Base-by-base conservation (phyloP, 1,284 basidiomycete species). In the Heliocybe sulcata region DNA sequence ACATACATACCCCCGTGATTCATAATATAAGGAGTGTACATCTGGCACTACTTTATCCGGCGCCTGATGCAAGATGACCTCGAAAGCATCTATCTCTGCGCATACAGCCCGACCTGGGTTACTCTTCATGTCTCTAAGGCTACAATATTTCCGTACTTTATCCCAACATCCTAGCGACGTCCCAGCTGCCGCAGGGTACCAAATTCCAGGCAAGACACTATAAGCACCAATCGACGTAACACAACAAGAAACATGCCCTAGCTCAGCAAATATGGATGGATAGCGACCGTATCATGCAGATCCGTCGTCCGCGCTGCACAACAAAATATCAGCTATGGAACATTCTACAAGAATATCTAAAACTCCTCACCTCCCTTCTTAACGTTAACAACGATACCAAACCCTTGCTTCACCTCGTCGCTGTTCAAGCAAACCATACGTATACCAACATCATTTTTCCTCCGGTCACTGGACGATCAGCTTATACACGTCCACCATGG, bases 331-430 rank as follows among this genome's bases (percentile, higher is more conserved):
- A 51, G 45, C 45, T 20, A 9, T 19, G 11, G 45, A 10, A 25
- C n/a, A 20, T 25, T 9, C 11, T 20, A 10, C 9, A 10, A 19
- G 9, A 47, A 19, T 16, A n/a, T n/a, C n/a, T n/a, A n/a, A 68
- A 78, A 50, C 68, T 80, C 88, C 90, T 54, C 92, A 90, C 94
- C 97, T 94, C 80, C 90, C 94, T 97, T 94, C 80, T 98, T 98
- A n/a, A n/a, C n/a, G n/a, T 98, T 98, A 64, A 99, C 78, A 11
- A 96, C 95, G 19, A 98, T 92, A 1, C 77, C 92, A 67, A 98
- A 96, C 58, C 94, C 94, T 77, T 98, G 95, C 73, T 95, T 74
- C 62, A 90, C 82, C 72, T 98, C 95, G 67, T 98, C 96, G 59
- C 85, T 89, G 51, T 93, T 93, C 61, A 82, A 65, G 4, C 95